Evolutionary conservation across 208 protist species (phyloP).

Genomic region (Wallacemonas rigidus): DNA sequence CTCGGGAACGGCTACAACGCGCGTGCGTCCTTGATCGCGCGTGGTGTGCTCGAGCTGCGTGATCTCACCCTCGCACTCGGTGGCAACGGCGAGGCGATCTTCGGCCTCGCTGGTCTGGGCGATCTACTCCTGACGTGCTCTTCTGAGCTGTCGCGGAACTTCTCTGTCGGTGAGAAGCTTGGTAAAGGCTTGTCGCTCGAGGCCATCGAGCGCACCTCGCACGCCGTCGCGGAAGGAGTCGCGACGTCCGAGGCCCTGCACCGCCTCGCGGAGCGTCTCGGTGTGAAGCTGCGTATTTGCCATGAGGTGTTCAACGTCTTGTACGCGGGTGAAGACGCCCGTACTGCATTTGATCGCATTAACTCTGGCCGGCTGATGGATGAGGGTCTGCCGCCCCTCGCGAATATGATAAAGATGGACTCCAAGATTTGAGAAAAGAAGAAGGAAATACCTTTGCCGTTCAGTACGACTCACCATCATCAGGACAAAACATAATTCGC

Average conservation of each 20-base stretch:
- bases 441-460: no score
- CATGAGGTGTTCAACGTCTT: conserved; percentile 71
- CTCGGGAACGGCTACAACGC: conserved; percentile 79
- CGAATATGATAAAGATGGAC: conserved; percentile 17
- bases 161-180: conserved; percentile 80
- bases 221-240: conserved; percentile 82
- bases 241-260: conserved; percentile 73
- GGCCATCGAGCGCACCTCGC: conserved; percentile 58
- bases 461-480: no score
- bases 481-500: no score
- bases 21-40: conserved; percentile 77
- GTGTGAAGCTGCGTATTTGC: conserved; percentile 73
- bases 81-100: conserved; percentile 77
- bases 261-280: conserved; percentile 50
- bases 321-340: conserved; percentile 47
- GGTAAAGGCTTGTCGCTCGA: conserved; percentile 71
- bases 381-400: conserved; percentile 66
- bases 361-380: conserved; percentile 32
- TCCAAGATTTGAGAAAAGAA: conserved; percentile 22
- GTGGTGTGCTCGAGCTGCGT: conserved; percentile 86
- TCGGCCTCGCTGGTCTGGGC: conserved; percentile 87
- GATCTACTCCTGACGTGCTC: conserved; percentile 91
- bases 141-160: conserved; percentile 89
- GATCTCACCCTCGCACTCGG: conserved; percentile 77
- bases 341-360: conserved; percentile 28